phyloP scores from a whole-genome alignment of 805 yeast genomes.

The Wickerhamomyces xylosicus region DNA sequence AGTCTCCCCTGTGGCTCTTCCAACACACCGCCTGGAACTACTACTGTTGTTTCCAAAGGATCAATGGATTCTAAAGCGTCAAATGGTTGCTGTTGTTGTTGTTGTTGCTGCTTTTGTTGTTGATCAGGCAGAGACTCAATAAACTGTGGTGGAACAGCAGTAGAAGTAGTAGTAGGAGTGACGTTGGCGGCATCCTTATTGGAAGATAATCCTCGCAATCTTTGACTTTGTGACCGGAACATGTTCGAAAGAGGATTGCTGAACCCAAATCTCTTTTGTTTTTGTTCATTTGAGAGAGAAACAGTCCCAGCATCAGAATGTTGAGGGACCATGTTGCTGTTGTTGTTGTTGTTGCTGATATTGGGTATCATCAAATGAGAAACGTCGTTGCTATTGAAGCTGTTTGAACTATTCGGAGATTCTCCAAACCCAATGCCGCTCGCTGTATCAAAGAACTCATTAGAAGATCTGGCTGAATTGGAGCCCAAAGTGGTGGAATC shows the following conservation, averaged over 20 bases:
- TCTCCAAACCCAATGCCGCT: conserved; percentile 6
- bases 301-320: too few relatives aligned
- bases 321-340: conserved; percentile 2
- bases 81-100: too few relatives aligned
- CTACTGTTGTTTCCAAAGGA: too few relatives aligned
- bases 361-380: conserved; percentile 17
- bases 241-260: conserved; percentile 9
- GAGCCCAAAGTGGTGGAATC: conserved; percentile 16
- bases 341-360: conserved; percentile 13
- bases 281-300: too few relatives aligned
- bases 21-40: too few relatives aligned
- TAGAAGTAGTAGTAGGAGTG: too few relatives aligned
- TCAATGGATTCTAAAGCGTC: too few relatives aligned
- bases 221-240: neutral
- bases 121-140: too few relatives aligned
- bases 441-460: conserved; percentile 35
- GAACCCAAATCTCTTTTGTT: conserved; percentile 18
- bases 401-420: conserved; percentile 5
- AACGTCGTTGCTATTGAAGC: neutral
- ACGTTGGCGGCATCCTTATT: too few relatives aligned
- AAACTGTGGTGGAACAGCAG: too few relatives aligned
- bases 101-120: conserved; percentile 3
- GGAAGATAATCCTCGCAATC: conserved; percentile 20
- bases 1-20: conserved; percentile 8
- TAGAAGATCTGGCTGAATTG: conserved; percentile 23